These are phyloP conservation scores for Xylaria intraflava DNA, from an alignment of 495 filamentous ascomycete species.

Conservation along the genomic window DNA sequence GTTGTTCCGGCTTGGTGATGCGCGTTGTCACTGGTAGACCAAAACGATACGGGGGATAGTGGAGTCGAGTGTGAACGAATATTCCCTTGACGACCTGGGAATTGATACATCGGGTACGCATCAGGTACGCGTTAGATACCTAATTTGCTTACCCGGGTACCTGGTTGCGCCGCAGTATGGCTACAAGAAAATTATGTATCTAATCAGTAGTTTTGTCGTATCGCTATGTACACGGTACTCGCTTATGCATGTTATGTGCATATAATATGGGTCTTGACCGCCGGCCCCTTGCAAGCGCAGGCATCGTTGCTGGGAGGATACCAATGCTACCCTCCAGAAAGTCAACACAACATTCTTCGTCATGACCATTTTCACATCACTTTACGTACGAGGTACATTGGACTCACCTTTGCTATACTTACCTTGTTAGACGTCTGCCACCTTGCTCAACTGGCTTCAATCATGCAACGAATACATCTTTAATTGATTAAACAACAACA, in stretches of 20 bases:
- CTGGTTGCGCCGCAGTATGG: too few relatives aligned
- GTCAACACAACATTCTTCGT: slow-evolving; percentile 10
- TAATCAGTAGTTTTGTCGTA: too few relatives aligned
- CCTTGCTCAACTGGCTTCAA: background rate
- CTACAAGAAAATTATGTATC: too few relatives aligned
- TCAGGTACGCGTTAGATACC: too few relatives aligned
- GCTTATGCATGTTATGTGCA: background rate
- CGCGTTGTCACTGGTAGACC: background rate
- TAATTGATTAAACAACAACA: background rate
- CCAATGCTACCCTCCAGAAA: background rate
- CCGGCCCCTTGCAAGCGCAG: background rate
- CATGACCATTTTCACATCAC: background rate
- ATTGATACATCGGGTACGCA: too few relatives aligned
- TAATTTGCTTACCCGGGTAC: too few relatives aligned
- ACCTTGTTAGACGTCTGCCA: background rate
- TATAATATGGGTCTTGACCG: background rate
- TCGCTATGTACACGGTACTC: too few relatives aligned
- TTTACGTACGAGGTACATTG: too few relatives aligned
- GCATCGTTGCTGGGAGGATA: slow-evolving; percentile 14
- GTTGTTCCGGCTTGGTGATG: background rate
- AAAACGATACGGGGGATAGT: too few relatives aligned
- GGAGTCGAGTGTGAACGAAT: too few relatives aligned
- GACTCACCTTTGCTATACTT: background rate
- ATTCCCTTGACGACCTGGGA: too few relatives aligned
- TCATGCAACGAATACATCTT: background rate